These are phyloP conservation scores for Candida verbasci DNA, from an alignment of 805 yeast genomes.

Conservation along the genomic window DNA sequence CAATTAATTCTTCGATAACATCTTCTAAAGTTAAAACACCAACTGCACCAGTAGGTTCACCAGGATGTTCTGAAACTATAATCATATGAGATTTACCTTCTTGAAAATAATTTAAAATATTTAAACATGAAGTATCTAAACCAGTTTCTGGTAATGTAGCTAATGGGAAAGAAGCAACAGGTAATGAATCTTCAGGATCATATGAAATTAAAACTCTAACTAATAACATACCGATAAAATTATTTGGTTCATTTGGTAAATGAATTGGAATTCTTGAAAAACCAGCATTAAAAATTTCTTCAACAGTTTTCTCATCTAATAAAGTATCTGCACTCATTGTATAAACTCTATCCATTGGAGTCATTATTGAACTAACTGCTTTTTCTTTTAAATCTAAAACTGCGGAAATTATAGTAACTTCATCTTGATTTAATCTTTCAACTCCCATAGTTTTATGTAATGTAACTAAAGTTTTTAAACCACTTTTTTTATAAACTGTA, in stretches of 20 bases:
- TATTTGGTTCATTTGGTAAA: constrained; percentile 80
- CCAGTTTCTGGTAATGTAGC: constrained; percentile 96
- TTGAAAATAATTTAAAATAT: constrained; percentile 92
- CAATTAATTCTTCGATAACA: constrained; percentile 96
- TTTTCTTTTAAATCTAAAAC: constrained; percentile 93
- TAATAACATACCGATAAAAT: constrained; percentile 91
- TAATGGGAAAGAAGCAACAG: constrained; percentile 88
- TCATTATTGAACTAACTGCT: constrained; percentile 82
- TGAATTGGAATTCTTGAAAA: constrained; percentile 94
- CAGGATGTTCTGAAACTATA: constrained; percentile 82
- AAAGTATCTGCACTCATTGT: constrained; percentile 81
- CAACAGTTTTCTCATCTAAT: constrained; percentile 79
- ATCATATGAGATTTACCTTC: constrained; percentile 99
- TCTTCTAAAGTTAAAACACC: constrained; percentile 95
- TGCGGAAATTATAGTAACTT: constrained; percentile 91
- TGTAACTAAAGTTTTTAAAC: constrained; percentile 89
- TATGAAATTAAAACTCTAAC: constrained; percentile 90
- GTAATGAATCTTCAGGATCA: constrained; percentile 93
- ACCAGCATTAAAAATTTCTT: constrained; percentile 88
- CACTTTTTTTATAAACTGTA: constrained; percentile 86
- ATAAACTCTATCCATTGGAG: constrained; percentile 86
- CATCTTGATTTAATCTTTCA: constrained; percentile 89
- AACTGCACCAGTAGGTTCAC: constrained; percentile 74
- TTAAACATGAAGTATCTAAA: constrained; percentile 86
- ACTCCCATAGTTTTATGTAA: constrained; percentile 93